A percentile compares a stretch with the other conserved stretches of the same genome.
These are phyloP conservation scores for Penicillium sp. DNA, from an alignment of 2,329 filamentous ascomycete genomes.

Conservation along the genomic window DNA sequence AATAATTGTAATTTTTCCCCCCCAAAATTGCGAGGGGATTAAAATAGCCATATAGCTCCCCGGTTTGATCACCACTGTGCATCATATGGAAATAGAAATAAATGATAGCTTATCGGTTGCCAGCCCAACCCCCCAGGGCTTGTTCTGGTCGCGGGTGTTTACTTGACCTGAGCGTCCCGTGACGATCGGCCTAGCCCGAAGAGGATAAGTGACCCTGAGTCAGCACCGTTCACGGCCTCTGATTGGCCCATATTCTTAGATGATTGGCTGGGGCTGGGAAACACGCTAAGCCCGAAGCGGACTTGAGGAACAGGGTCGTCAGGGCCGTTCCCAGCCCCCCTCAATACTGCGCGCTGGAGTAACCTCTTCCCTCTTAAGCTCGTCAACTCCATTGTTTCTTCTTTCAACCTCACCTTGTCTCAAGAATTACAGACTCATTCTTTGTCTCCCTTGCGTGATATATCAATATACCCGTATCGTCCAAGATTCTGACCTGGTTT, in stretches of 20 bases:
- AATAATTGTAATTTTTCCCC: too few relatives aligned
- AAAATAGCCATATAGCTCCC: too few relatives aligned
- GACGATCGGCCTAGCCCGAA: conserved; percentile 19
- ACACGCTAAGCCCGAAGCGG: conserved; percentile 7
- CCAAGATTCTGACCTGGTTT: not conserved
- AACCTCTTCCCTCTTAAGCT: conserved; percentile 24
- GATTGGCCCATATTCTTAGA: conserved; percentile 17
- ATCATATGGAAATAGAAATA: not conserved
- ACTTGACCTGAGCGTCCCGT: conserved; percentile 25
- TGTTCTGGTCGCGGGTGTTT: conserved; percentile 22
- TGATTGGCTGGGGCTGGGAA: conserved; percentile 23
- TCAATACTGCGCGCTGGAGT: conserved; percentile 9
- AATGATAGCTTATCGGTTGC: conserved; percentile 25
- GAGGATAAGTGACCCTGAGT: not conserved
- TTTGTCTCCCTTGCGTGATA: conserved; percentile 4
- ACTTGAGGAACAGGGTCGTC: conserved; percentile 12
- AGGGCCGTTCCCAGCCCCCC: conserved; percentile 27
- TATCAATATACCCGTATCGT: not conserved
- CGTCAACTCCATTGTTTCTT: conserved; percentile 18
- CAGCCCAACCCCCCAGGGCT: conserved; percentile 20
- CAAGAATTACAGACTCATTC: not conserved
- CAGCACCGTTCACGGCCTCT: not conserved
- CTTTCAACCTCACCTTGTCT: conserved; percentile 1
- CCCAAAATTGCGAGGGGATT: too few relatives aligned
- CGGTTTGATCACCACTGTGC: too few relatives aligned